Conservation (phyloP, 495 filamentous ascomycete species). For the Trichocladium antarcticum region DNA sequence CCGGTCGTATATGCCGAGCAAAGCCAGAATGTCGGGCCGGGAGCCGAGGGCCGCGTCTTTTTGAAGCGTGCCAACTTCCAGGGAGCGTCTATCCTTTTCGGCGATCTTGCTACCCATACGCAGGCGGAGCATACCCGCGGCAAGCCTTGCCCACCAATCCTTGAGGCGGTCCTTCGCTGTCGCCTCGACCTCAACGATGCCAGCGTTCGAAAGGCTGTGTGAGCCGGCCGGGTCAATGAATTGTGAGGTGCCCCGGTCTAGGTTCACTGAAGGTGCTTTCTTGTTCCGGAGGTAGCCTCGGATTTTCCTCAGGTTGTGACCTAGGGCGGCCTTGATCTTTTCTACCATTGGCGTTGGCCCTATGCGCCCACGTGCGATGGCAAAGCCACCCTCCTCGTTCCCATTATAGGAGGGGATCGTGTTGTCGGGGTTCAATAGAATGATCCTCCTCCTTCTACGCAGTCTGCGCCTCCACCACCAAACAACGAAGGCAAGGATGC, state of each 20-base stretch:
- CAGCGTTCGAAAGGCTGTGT: slow-evolving; percentile 33
- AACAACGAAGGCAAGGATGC: slow-evolving; percentile 35
- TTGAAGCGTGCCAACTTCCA: slow-evolving; percentile 14
- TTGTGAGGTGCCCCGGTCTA: slow-evolving; percentile 42
- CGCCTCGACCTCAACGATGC: slow-evolving; percentile 5
- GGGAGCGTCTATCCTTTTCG: slow-evolving; percentile 11
- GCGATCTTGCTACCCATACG: slow-evolving; percentile 19
- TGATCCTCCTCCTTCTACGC: slow-evolving; percentile 30
- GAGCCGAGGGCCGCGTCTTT: slow-evolving; percentile 12
- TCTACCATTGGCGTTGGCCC: slow-evolving; percentile 32
- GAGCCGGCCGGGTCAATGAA: slow-evolving; percentile 31
- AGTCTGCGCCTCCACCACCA: slow-evolving; percentile 39
- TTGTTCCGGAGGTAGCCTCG: slow-evolving; percentile 29
- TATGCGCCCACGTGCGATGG: slow-evolving; percentile 32
- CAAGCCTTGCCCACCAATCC: slow-evolving; percentile 35
- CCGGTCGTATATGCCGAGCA: slow-evolving; percentile 28
- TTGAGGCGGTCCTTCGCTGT: slow-evolving; percentile 27
- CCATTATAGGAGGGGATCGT: slow-evolving; percentile 15
- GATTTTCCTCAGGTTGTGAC: slow-evolving; percentile 29
- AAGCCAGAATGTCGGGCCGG: slow-evolving; percentile 34
- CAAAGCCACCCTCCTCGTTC: slow-evolving; percentile 33
- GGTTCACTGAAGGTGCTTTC: slow-evolving; percentile 35
- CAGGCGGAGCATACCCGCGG: slow-evolving; percentile 29
- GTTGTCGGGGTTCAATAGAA: slow-evolving; percentile 37
- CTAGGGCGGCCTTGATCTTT: slow-evolving; percentile 29